Base-by-base conservation (phyloP, 2,329 filamentous ascomycete genomes). In the Colletotrichum australisinense region DNA sequence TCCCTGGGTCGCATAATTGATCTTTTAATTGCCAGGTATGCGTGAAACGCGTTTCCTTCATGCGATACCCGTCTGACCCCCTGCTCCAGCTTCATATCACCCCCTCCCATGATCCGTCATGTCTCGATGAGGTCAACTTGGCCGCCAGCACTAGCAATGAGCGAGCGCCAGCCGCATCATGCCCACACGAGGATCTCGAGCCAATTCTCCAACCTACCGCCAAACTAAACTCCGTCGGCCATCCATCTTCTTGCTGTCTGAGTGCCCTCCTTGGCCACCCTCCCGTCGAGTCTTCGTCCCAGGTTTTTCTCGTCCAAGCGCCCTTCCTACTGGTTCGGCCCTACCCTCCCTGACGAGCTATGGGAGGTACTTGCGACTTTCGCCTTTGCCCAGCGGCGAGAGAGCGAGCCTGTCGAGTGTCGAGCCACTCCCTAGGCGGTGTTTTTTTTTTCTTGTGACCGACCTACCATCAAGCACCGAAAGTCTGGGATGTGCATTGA, bases 21-120 rank as follows among this genome's bases (percentile, higher is more conserved):
- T 77, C 78, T 81, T 86, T 85, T 86, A 84, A 86, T 87, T 86
- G 79, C 84, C 81, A 82, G 83, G 84, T 83, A 81, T 77, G 80
- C 77, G 78, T 83, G 81, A 84, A 84, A 85, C 82, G 78, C 79
- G 80, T 83, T 82, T 83, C 78, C 77, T 84, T 87, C 82, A 87
- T 87, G 85, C 85, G 80, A 77, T 73, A 71, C 71, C 71, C 67
- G 60, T 66, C 62, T 60, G 49, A 57, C 80, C 82, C 79, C 81
- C 57, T 70, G 73, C 66, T 64, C 57, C 35, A 67, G 71, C 66
- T 63, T 74, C 71, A 71, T 56, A 26, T 28, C 2, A 16, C 32
- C 68, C 68, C 56, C 63, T 67, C 57, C 63, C 63, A 46, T 55
- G 52, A 72, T 63, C 69, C 53, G 30, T 67, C 69, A 42, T 59